Conservation (phyloP, 192 early-diverging fungal species). For the Phycomyces blakesleeanus region DNA sequence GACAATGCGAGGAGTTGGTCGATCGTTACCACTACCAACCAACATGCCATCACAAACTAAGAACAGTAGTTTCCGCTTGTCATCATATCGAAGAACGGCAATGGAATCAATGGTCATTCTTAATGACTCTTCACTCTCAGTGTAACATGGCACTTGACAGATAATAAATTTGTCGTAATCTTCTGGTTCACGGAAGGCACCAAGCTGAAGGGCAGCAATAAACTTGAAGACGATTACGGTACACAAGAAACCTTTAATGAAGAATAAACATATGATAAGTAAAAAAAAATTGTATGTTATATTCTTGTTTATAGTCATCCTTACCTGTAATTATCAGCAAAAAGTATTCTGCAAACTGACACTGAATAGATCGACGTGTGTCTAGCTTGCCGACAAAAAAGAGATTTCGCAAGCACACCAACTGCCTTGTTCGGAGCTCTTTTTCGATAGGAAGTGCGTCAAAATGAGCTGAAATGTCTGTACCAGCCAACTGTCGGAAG, state of each 20-base stretch:
- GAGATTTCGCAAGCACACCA: conserved; percentile 76
- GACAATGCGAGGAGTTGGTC: conserved; percentile 94
- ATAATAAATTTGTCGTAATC: conserved; percentile 90
- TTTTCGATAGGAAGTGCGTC: conserved; percentile 52
- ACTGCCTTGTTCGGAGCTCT: conserved; percentile 43
- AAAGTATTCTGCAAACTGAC: conserved; percentile 84
- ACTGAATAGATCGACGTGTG: conserved; percentile 71
- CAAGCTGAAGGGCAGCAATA: conserved; percentile 74
- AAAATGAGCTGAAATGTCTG: conserved; percentile 63
- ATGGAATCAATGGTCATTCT: conserved; percentile 93
- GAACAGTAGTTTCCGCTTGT: conserved; percentile 96
- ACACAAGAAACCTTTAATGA: conserved; percentile 64
- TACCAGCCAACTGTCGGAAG: conserved; percentile 61
- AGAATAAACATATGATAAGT: background rate
- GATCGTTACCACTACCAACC: conserved; percentile 94
- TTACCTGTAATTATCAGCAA: conserved; percentile 67
- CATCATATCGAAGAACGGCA: conserved; percentile 86
- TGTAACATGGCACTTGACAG: conserved; percentile 95
- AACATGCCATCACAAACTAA: conserved; percentile 97
- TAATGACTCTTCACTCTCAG: conserved; percentile 93
- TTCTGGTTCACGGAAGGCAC: conserved; percentile 67
- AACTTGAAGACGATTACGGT: conserved; percentile 83
- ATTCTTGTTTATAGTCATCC: conserved; percentile 29
- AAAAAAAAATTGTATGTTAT: conserved; percentile 45
- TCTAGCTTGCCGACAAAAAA: conserved; percentile 91